Evolutionary conservation across 2,329 filamentous ascomycete genomes (phyloP), one percentile per base, ranked within the genome.

Genomic region (Venturia aucupariae): DNA sequence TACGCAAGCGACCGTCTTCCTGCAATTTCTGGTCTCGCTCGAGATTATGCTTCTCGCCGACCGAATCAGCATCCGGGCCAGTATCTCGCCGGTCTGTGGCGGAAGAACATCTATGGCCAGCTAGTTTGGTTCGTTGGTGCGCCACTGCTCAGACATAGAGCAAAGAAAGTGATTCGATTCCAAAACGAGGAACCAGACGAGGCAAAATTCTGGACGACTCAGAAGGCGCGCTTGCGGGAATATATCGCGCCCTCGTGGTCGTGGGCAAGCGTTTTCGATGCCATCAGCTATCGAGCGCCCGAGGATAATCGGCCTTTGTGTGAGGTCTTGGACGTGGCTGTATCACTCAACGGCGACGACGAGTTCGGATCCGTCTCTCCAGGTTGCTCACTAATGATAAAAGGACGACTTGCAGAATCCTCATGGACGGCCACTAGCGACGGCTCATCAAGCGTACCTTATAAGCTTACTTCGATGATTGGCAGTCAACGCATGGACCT

Each of bases 211-310:
- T 30, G 27, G 59, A 62, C 42, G 15, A 32, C 30, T 17, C 42
- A 55, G 35, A 32, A 24, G 30, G 38, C 22, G 19, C 41, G 46
- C 2, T 17, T 35, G 42, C 10, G 30, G 19, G 22, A 48, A n/a
- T 64, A 64, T 22, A 8, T 64, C 8, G 64, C 64, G 4, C 64
- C 64, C 4, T 64, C 60, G 30, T 65, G 64, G 64, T 65, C 64
- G 4, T 65, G 64, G 64, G 60, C 42, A 22, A 66, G 63, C 32
- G 46, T 64, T 8, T 48, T 41, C 17, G 62, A 51, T 15, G 19
- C 61, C 24, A 27, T 62, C 39, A 62, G 15, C 30, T 62, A 60
- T 24, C 51, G 51, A 57, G 30, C 51, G 5, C 51, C 51, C 30
- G 51, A 35, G 6, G 30, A 57, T 19, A 35, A 57, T 27, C 51